phyloP scores from a whole-genome alignment of 805 yeast genomes.

The Pichia rugopelliculosa region DNA sequence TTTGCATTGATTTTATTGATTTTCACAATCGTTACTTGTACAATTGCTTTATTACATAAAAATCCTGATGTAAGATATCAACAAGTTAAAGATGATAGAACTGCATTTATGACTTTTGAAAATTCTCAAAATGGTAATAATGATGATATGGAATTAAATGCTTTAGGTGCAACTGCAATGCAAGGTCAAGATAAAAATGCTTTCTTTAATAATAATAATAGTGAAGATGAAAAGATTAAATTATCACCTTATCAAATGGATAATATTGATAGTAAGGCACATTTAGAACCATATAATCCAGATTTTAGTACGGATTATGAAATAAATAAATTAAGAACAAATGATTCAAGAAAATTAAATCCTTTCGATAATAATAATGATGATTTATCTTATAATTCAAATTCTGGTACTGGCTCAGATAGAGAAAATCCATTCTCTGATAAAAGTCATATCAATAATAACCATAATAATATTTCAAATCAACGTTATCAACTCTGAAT shows the following conservation, averaged over 20 bases:
- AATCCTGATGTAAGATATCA: conserved; percentile 94
- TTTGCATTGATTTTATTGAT: conserved; percentile 76
- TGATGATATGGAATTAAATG: conserved; percentile 58
- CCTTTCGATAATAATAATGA: conserved; percentile 10
- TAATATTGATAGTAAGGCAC: conserved; percentile 1
- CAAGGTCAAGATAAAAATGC: conserved; percentile 45
- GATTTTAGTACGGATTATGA: conserved; percentile 5
- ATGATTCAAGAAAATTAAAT: conserved; percentile 1
- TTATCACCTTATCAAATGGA: conserved; percentile 6
- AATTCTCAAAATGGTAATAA: conserved; percentile 31
- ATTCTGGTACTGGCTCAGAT: not conserved
- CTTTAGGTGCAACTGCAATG: conserved; percentile 64
- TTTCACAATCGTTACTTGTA: conserved; percentile 82
- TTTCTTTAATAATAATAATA: not conserved
- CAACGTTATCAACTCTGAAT: not conserved
- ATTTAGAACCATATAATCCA: conserved; percentile 6
- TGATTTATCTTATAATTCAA: conserved; percentile 3
- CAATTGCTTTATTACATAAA: conserved; percentile 73
- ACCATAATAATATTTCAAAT: not conserved
- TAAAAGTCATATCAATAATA: not conserved
- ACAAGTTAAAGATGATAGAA: conserved; percentile 95
- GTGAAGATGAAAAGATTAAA: conserved; percentile 2
- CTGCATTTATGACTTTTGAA: conserved; percentile 78
- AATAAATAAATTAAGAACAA: not conserved
- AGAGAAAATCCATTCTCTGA: conserved; percentile 4